These are phyloP conservation scores for Linum tenue DNA, from an alignment of 345 rosid species.

Conservation along the genomic window DNA sequence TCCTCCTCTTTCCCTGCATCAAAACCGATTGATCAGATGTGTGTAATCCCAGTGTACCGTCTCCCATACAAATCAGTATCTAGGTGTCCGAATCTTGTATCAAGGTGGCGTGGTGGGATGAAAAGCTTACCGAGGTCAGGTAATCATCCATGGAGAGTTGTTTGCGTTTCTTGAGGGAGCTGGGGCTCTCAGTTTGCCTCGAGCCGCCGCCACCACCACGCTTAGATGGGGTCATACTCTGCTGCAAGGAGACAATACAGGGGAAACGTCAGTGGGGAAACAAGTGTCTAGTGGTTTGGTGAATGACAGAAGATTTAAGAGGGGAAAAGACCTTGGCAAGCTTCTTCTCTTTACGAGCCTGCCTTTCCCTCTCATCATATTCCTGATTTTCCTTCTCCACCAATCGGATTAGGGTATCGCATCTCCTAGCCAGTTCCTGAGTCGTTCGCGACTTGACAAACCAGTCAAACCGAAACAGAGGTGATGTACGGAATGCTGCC, in stretches of 20 bases:
- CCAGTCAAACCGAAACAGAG: slow-evolving; percentile 91
- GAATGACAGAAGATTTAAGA: neutral
- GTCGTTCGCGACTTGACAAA: slow-evolving; percentile 90
- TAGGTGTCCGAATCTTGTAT: neutral
- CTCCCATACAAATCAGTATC: neutral
- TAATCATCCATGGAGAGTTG: slow-evolving; percentile 85
- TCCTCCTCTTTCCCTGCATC: slow-evolving; percentile 63
- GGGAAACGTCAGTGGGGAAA: neutral
- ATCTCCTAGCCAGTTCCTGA: slow-evolving; percentile 93
- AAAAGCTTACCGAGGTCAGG: slow-evolving; percentile 38
- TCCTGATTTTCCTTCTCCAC: slow-evolving; percentile 99
- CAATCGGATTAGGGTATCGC: slow-evolving; percentile 84
- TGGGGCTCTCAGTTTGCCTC: slow-evolving; percentile 67
- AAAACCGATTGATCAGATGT: neutral
- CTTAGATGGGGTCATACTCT: slow-evolving; percentile 68
- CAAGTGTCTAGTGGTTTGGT: neutral
- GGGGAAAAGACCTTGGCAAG: slow-evolving; percentile 61
- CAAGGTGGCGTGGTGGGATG: neutral
- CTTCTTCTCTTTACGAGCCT: slow-evolving; percentile 97
- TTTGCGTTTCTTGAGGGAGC: slow-evolving; percentile 58
- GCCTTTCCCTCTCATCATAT: slow-evolving; percentile 90
- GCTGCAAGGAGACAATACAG: slow-evolving; percentile 3
- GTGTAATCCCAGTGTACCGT: neutral
- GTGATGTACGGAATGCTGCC: slow-evolving; percentile 74
- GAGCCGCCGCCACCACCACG: slow-evolving; percentile 41